Evolutionary conservation across 2,329 filamentous ascomycete genomes (phyloP), one percentile per base, ranked within the genome.

Genomic region (Xylariaceae sp.): DNA sequence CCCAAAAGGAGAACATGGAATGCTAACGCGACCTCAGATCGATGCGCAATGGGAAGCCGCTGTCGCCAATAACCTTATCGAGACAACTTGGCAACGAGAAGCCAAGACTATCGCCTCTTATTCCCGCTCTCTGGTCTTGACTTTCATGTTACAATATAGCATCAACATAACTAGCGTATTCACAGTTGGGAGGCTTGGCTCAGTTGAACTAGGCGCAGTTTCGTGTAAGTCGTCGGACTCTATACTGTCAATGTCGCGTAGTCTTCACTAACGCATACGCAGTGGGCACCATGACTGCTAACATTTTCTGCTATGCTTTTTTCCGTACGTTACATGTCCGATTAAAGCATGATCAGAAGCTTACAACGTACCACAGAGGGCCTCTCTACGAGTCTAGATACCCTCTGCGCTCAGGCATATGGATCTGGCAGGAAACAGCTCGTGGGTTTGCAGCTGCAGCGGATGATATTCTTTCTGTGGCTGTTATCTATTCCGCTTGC

Each of bases 11-110:
- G 4, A 27, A 27, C 22, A 27, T 7, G 22, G 22, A 27, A 27
- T 4, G 22, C 22, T 27, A 27, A 27, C 22, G 22, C 7, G 22
- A 27, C 22, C 22, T 27, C 22, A 27, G 22, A 27, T 91, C 44
- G 81, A 86, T 58, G 78, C 83, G 60, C 86, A 89, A 63, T 95
- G 90, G 90, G 86, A 92, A 54, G 87, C 90, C 54, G 92, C 91
- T 0, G 87, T 96, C 11, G 79, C 82, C 1, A 81, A 86, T 0
- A 90, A 90, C 11, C 80, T 83, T 63, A 91, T 97, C 57, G 85
- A 86, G 46, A 96, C 91, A 5, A 95, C 90, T 5, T 97, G 91
- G 90, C 85, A 87, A 68, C 83, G 91, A 54, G 92, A 97, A 74
- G 77, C 87, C 39, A 90, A 91, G 71, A 90, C 90, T 1, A 77